Conservation (phyloP, 345 rosid species). For the Euphorbia pulcherrima region DNA sequence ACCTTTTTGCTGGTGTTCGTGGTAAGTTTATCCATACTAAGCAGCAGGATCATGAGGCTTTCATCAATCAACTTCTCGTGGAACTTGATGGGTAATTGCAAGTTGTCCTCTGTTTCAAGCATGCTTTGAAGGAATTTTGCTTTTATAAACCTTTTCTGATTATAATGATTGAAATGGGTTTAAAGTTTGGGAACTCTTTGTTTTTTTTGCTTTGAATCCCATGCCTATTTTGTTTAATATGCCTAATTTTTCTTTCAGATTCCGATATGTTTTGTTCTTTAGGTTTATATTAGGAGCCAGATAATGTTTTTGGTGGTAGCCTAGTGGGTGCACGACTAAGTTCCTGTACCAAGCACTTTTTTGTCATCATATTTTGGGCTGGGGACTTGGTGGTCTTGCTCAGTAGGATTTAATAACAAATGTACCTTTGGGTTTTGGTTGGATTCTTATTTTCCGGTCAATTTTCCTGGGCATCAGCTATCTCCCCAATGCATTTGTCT, state of each 20-base stretch:
- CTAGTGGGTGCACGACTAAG: background rate
- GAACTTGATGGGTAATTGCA: constrained; percentile 89
- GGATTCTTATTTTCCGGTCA: background rate
- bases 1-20: constrained; percentile 96
- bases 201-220: background rate
- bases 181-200: background rate
- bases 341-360: background rate
- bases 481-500: background rate
- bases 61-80: constrained; percentile 94
- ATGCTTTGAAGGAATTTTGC: constrained; percentile 14
- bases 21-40: constrained; percentile 84
- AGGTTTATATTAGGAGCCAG: background rate
- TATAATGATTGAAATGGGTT: background rate
- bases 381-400: background rate
- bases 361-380: background rate
- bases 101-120: constrained; percentile 16
- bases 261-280: background rate
- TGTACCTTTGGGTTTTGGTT: background rate
- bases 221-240: background rate
- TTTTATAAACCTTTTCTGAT: background rate
- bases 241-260: background rate
- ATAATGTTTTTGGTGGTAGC: background rate
- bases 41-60: constrained; percentile 93
- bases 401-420: background rate
- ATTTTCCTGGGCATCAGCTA: background rate